Percentiles rank a stretch among this genome's conserved stretches.
Conservation (phyloP, 2,329 filamentous ascomycete species). For the Exophiala lecanii-corni region DNA sequence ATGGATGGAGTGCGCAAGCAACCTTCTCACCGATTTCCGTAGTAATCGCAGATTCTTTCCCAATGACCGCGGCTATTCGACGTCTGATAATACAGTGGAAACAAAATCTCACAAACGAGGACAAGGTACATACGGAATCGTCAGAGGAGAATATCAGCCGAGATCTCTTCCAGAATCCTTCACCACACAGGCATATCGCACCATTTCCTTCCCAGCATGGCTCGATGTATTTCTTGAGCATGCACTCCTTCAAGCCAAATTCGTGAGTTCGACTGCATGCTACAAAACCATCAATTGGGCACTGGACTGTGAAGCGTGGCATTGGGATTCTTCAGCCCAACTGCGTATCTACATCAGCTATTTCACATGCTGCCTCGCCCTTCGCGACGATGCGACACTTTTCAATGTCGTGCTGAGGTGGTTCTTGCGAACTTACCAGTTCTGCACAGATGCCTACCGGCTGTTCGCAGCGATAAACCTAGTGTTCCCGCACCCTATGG, state of each 20-base stretch:
- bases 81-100: slow-evolving; percentile 48
- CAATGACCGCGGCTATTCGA: slow-evolving; percentile 38
- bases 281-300: slow-evolving; percentile 78
- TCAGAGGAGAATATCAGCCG: slow-evolving; percentile 12
- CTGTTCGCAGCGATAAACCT: slow-evolving; percentile 76
- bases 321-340: slow-evolving; percentile 61
- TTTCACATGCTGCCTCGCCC: slow-evolving; percentile 75
- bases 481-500: slow-evolving; percentile 57
- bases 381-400: slow-evolving; percentile 71
- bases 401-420: slow-evolving; percentile 67
- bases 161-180: slow-evolving; percentile 13
- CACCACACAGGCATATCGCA: slow-evolving; percentile 55
- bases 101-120: slow-evolving; percentile 32
- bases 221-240: slow-evolving; percentile 87
- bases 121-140: slow-evolving; percentile 1
- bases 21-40: slow-evolving; percentile 57
- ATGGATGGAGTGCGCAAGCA: slow-evolving; percentile 56
- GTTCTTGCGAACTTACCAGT: slow-evolving; percentile 77
- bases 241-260: slow-evolving; percentile 65
- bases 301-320: slow-evolving; percentile 76
- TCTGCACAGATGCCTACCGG: slow-evolving; percentile 75
- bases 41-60: slow-evolving; percentile 58
- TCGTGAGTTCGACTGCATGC: slow-evolving; percentile 49
- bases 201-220: slow-evolving; percentile 79
- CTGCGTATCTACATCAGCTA: slow-evolving; percentile 73